Evolutionary conservation across 2,329 filamentous ascomycete species (phyloP), one percentile per base, ranked within the genome.

Genomic region (Alternaria alternata): DNA sequence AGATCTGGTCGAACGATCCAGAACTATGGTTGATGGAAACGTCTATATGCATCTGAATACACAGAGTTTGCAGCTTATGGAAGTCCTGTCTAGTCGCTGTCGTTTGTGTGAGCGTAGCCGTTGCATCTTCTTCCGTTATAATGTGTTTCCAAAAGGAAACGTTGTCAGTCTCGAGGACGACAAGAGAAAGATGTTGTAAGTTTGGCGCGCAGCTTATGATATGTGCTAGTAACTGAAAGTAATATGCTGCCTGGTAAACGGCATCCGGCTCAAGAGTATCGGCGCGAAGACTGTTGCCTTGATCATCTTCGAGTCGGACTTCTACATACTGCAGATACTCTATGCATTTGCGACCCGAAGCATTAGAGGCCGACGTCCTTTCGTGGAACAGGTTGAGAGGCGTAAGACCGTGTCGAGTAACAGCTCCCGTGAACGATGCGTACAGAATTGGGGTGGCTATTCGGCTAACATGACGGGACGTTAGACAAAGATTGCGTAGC

Each of bases 371-470:
- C 3, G 24, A 41, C 2, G 75, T 43, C 1, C 67, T 71, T 20
- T 61, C 48, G 49, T 64, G 59, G 38, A 75, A 71, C 4, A 63
- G 53, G 8, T 47, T 44, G 2, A 75, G 59, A 28, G 51, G 39
- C n/a, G 34, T 16, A 8, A 67, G 49, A 7, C 69, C 70, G 16
- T 58, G 20, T 38, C 38, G 51, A 1, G 69, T 69, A 4, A 67
- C 48, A 14, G 62, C 66, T n/a, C 68, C 62, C 4, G 54, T 41
- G 30, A 70, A 73, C 3, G 71, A 67, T 6, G 64, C 54, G 54
- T 75, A 75, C 9, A 76, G 59, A 22, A 61, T 39, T 2, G 72
- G 70, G 11, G 63, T 59, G 3, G 67, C 57, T 4, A 76, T 62
- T 6, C 51, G 48, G 22, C 64, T 64, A 6, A 75, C 42, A 11